A percentile compares a stretch with the other conserved stretches of the same genome.
Evolutionary conservation across 2,329 filamentous ascomycete genomes (phyloP).

Genomic region (Verticillium tricorpus): DNA sequence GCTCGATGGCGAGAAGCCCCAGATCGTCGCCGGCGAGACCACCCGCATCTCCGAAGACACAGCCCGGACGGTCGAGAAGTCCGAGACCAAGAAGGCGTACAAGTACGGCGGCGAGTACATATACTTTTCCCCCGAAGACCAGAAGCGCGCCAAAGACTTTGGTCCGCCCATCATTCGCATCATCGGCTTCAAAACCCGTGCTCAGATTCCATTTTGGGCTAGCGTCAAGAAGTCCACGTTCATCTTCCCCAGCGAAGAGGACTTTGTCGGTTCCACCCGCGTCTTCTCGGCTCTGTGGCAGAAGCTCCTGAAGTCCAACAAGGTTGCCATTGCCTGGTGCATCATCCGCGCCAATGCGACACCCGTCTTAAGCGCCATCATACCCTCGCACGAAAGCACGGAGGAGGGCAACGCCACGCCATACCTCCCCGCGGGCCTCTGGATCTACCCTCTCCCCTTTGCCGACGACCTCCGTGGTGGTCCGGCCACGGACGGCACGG

Average conservation of each 20-base stretch:
- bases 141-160: conserved; percentile 72
- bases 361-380: conserved; percentile 74
- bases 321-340: conserved; percentile 86
- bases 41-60: conserved; percentile 75
- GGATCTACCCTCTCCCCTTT: conserved; percentile 83
- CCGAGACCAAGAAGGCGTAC: conserved; percentile 85
- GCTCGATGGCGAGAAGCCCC: conserved; percentile 77
- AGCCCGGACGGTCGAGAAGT: conserved; percentile 69
- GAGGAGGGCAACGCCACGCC: conserved; percentile 64
- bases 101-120: conserved; percentile 93
- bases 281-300: conserved; percentile 90
- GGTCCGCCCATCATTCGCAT: conserved; percentile 80
- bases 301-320: conserved; percentile 74
- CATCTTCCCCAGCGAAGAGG: conserved; percentile 89
- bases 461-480: conserved; percentile 80
- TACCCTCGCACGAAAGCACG: conserved; percentile 66
- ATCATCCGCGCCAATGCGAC: conserved; percentile 76
- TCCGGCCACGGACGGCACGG: conserved; percentile 62
- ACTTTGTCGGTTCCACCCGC: conserved; percentile 84
- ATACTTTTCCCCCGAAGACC: conserved; percentile 79
- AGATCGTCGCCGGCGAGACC: conserved; percentile 73
- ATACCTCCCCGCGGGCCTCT: conserved; percentile 75
- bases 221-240: conserved; percentile 83
- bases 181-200: conserved; percentile 86
- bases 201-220: conserved; percentile 74